These are phyloP conservation scores for Boletus speciosus DNA, from an alignment of 768 basidiomycete species.

Conservation along the genomic window DNA sequence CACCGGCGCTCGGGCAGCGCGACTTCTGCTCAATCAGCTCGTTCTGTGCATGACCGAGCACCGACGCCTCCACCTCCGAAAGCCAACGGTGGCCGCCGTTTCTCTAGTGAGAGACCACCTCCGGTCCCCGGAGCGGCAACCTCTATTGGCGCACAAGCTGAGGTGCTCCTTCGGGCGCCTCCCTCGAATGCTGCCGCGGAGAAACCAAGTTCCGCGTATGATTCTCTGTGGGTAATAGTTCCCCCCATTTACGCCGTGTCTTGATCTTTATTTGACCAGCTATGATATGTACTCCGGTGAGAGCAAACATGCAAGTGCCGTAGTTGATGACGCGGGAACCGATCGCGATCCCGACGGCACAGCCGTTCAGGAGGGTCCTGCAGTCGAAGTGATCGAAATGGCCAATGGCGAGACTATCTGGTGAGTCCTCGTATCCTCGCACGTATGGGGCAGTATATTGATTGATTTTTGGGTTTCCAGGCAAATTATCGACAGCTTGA, in stretches of 20 bases:
- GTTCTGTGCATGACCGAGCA: conserved; percentile 75
- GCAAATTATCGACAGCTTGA: conserved; percentile 81
- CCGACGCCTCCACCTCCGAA: conserved; percentile 85
- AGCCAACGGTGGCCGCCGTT: conserved; percentile 49
- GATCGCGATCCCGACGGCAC: conserved; percentile 21
- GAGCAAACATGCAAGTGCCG: conserved; percentile 35
- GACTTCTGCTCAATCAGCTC: conserved; percentile 55
- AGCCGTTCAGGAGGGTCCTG: conserved; percentile 47
- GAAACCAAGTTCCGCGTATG: conserved; percentile 69
- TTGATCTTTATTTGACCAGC: conserved; percentile 38
- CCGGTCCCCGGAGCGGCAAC: conserved; percentile 65
- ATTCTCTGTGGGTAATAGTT: conserved; percentile 62
- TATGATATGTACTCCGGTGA: conserved; percentile 81
- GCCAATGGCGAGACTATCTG: conserved; percentile 89
- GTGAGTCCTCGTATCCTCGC: conserved; percentile 40
- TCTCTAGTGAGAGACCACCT: conserved; percentile 64
- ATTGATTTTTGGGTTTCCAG: conserved; percentile 26
- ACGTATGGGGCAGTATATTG: background rate
- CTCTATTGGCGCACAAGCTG: conserved; percentile 42
- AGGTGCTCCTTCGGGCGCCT: conserved; percentile 39
- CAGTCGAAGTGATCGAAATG: conserved; percentile 75
- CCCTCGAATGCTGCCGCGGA: conserved; percentile 45
- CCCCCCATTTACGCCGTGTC: conserved; percentile 11
- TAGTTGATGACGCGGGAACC: conserved; percentile 34
- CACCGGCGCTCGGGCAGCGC: conserved; percentile 64